Conservation (phyloP, 2,329 filamentous ascomycete genomes). For the Hymenoscyphus scutula region DNA sequence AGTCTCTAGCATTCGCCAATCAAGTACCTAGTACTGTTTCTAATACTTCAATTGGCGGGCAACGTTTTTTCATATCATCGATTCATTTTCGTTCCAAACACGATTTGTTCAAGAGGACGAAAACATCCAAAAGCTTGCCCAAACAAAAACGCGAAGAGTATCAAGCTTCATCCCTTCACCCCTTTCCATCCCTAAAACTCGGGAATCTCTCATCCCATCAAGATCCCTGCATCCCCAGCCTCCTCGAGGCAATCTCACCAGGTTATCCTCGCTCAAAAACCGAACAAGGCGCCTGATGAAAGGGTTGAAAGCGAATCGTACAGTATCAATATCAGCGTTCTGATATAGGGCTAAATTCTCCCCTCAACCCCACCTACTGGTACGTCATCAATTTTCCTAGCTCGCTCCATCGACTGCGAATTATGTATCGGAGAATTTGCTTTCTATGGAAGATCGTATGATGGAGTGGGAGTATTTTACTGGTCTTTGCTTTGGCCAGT, state of each 20-base stretch:
- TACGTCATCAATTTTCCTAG: neutral
- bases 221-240: neutral
- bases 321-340: neutral
- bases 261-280: neutral
- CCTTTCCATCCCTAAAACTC: neutral
- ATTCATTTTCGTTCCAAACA: neutral
- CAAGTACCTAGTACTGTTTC: neutral
- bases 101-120: neutral
- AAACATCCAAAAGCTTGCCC: neutral
- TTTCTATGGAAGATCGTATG: neutral
- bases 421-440: neutral
- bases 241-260: neutral
- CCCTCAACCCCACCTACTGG: neutral
- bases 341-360: neutral
- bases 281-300: neutral
- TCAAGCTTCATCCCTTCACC: constrained; percentile 1
- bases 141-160: neutral
- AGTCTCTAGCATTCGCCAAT: neutral
- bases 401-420: neutral
- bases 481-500: neutral
- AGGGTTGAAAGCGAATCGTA: too few species aligned
- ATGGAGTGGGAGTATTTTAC: neutral
- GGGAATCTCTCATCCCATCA: neutral
- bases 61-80: neutral
- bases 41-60: neutral